Percentiles rank a stretch among this genome's conserved stretches.
Conservation (phyloP, 2,329 filamentous ascomycete genomes). For the Curvularia eragrostidis region DNA sequence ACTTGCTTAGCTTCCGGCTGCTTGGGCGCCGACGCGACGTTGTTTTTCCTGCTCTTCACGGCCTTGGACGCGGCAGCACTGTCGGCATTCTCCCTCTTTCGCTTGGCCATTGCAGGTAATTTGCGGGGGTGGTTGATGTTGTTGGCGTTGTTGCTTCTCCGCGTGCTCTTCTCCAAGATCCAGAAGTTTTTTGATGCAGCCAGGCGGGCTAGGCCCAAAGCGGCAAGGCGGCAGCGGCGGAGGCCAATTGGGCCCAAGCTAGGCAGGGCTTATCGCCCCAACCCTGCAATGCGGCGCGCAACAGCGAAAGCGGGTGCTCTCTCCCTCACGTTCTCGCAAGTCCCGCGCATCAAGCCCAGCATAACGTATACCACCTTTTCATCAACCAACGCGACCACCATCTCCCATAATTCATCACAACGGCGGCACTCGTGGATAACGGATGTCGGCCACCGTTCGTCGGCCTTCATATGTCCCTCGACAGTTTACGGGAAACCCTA, state of each 20-base stretch:
- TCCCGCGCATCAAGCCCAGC: constrained; percentile 38
- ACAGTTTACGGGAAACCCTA: constrained; percentile 52
- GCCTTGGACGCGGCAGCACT: constrained; percentile 27
- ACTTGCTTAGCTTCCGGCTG: constrained; percentile 24
- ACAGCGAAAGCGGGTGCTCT: constrained; percentile 22
- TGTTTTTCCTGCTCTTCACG: constrained; percentile 39
- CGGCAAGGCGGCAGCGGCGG: constrained; percentile 13
- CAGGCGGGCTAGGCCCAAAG: constrained; percentile 26
- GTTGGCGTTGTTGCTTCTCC: constrained; percentile 15
- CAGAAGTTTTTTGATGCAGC: constrained; percentile 34
- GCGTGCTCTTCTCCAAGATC: constrained; percentile 19
- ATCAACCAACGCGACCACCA: constrained; percentile 44
- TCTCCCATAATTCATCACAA: constrained; percentile 47
- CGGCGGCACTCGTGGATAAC: constrained; percentile 54
- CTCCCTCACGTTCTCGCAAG: constrained; percentile 37
- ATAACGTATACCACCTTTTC: constrained; percentile 41
- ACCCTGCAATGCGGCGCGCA: constrained; percentile 20
- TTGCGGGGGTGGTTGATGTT: not conserved
- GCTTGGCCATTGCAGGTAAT: constrained; percentile 41
- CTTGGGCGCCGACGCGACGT: constrained; percentile 26
- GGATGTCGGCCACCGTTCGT: constrained; percentile 55
- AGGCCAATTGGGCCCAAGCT: constrained; percentile 18
- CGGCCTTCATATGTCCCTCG: constrained; percentile 57
- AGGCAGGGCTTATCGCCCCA: constrained; percentile 37
- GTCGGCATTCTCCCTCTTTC: constrained; percentile 43